phyloP scores from a whole-genome alignment of 805 yeast species.

The Suhomyces prunicola region DNA sequence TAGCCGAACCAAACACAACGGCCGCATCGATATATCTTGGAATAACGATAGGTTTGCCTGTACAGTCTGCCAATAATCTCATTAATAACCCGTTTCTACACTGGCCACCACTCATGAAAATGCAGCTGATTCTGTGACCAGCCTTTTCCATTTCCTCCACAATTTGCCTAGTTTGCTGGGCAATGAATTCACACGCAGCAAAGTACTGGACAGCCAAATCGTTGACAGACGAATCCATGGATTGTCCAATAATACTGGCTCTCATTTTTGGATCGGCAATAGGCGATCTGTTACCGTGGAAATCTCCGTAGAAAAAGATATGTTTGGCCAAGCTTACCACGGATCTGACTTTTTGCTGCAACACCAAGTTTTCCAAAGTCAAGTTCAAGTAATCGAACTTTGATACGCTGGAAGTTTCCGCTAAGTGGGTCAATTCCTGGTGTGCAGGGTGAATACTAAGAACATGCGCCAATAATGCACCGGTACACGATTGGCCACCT shows the following conservation, averaged over 20 bases:
- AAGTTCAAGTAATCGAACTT: constrained; percentile 82
- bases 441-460: constrained; percentile 87
- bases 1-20: constrained; percentile 93
- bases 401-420: constrained; percentile 67
- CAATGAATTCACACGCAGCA: constrained; percentile 96
- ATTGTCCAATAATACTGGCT: constrained; percentile 87
- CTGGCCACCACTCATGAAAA: constrained; percentile 95
- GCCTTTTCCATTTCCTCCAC: constrained; percentile 76
- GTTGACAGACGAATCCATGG: constrained; percentile 85
- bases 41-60: constrained; percentile 85
- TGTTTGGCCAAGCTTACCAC: constrained; percentile 80
- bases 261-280: constrained; percentile 93
- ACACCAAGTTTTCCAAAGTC: constrained; percentile 63
- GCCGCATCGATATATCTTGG: constrained; percentile 97
- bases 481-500: constrained; percentile 99
- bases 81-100: constrained; percentile 88
- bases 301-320: constrained; percentile 91
- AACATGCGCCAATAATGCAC: constrained; percentile 88
- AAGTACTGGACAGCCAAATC: constrained; percentile 82
- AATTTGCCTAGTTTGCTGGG: constrained; percentile 95
- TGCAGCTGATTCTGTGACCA: constrained; percentile 73
- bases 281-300: constrained; percentile 97
- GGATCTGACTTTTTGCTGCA: constrained; percentile 57
- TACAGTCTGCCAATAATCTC: constrained; percentile 87
- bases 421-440: constrained; percentile 60